Evolutionary conservation across 768 basidiomycete species (phyloP).

Genomic region (Cystofilobasidium capitatum): DNA sequence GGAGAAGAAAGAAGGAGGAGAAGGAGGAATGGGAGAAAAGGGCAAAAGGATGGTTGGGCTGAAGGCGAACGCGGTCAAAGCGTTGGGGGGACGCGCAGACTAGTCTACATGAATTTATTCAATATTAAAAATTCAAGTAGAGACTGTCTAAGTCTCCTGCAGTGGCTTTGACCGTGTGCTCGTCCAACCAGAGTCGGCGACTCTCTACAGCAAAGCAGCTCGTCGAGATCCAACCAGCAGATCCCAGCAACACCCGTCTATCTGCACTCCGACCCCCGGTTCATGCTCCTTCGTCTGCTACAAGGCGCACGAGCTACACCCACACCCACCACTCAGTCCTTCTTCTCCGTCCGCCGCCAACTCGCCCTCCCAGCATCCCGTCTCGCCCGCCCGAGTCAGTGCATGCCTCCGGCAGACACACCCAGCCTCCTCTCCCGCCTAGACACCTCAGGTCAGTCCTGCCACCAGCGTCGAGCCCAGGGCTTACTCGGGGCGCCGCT

Average conservation of each 20-base stretch:
- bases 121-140: too few relatives aligned
- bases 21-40: background rate
- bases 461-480: background rate
- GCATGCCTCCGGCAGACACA: background rate
- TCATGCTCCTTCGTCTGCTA: constrained; percentile 5
- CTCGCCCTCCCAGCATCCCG: background rate
- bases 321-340: background rate
- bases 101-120: too few relatives aligned
- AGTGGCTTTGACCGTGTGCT: too few relatives aligned
- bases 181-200: too few relatives aligned
- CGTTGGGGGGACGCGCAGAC: too few relatives aligned
- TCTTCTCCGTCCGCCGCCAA: background rate
- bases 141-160: too few relatives aligned
- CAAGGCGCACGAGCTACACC: background rate
- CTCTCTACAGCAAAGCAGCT: too few relatives aligned
- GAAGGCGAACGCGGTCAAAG: background rate
- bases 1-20: background rate
- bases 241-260: too few relatives aligned
- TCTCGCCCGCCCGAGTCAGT: background rate
- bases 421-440: background rate
- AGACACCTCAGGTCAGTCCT: background rate
- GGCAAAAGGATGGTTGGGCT: background rate
- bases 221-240: too few relatives aligned
- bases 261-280: too few relatives aligned
- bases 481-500: background rate